These are phyloP conservation scores for Zygosaccharomyces lentus DNA, from an alignment of 805 yeast species.

Conservation along the genomic window DNA sequence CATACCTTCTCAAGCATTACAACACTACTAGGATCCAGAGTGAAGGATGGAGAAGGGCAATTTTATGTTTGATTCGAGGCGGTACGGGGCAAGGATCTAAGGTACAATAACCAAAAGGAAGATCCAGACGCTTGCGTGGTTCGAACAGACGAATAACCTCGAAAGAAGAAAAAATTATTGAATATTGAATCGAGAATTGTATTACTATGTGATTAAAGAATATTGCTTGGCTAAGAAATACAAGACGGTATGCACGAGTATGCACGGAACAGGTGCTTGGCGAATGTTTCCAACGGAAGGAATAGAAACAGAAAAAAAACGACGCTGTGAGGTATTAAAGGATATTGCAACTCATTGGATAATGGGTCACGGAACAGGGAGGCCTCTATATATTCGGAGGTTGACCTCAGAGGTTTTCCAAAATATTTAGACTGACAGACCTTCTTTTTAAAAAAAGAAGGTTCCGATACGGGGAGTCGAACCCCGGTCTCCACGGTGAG, in stretches of 20 bases:
- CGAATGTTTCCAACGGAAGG: neutral
- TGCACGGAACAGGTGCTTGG: too few relatives aligned
- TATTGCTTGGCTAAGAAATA: too few relatives aligned
- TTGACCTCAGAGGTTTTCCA: too few relatives aligned
- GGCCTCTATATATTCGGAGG: too few relatives aligned
- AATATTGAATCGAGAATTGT: too few relatives aligned
- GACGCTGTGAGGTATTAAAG: too few relatives aligned
- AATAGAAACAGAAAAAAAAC: neutral
- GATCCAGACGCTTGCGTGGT: neutral
- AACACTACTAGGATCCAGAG: neutral
- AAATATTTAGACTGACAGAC: too few relatives aligned
- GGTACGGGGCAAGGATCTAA: neutral
- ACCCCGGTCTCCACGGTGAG: constrained; percentile 37
- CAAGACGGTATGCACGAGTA: too few relatives aligned
- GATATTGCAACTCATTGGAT: too few relatives aligned
- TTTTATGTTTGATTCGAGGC: neutral
- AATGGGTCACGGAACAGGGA: too few relatives aligned
- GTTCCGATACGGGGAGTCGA: constrained; percentile 37
- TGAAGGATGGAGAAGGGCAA: too few relatives aligned
- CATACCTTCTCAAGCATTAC: constrained; percentile 27
- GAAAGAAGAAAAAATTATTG: neutral
- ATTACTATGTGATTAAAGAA: too few relatives aligned
- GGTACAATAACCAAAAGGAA: neutral
- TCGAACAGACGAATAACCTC: neutral
- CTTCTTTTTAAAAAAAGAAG: neutral